Percentiles rank a stretch among this genome's conserved stretches.
Evolutionary conservation across 1,284 basidiomycete genomes (phyloP).

Genomic region (Melampsora larici-populina): DNA sequence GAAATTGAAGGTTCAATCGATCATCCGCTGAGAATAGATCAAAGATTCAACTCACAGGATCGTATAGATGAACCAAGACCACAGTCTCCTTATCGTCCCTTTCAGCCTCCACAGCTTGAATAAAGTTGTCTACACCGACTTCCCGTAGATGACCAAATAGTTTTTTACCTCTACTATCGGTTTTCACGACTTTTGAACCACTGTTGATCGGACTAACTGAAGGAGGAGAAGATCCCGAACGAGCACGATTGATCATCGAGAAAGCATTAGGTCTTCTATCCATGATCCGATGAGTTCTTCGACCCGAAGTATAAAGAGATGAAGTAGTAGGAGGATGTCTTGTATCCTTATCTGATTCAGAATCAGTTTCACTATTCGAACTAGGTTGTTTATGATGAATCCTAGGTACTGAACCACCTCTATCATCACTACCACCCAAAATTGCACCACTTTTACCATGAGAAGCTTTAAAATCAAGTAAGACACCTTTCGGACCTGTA

Average conservation of each 20-base stretch:
- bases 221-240: not conserved
- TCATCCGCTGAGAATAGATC: constrained; percentile 6
- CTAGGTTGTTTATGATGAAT: not conserved
- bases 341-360: constrained; percentile 18
- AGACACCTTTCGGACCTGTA: constrained; percentile 42
- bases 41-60: constrained; percentile 62
- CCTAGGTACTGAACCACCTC: not conserved
- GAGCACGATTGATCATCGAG: not conserved
- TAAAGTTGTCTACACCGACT: constrained; percentile 69
- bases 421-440: constrained; percentile 21
- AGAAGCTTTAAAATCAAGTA: constrained; percentile 39
- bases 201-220: not conserved
- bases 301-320: constrained; percentile 8
- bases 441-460: constrained; percentile 43
- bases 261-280: not conserved
- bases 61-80: constrained; percentile 78
- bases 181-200: not conserved
- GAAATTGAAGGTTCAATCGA: constrained; percentile 14
- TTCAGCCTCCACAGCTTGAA: constrained; percentile 65
- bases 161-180: constrained; percentile 56
- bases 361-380: constrained; percentile 15
- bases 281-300: constrained; percentile 6
- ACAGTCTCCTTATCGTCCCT: constrained; percentile 62
- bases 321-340: not conserved
- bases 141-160: constrained; percentile 75